Conservation (phyloP, 1,284 basidiomycete species). For the Puccinia horiana region DNA sequence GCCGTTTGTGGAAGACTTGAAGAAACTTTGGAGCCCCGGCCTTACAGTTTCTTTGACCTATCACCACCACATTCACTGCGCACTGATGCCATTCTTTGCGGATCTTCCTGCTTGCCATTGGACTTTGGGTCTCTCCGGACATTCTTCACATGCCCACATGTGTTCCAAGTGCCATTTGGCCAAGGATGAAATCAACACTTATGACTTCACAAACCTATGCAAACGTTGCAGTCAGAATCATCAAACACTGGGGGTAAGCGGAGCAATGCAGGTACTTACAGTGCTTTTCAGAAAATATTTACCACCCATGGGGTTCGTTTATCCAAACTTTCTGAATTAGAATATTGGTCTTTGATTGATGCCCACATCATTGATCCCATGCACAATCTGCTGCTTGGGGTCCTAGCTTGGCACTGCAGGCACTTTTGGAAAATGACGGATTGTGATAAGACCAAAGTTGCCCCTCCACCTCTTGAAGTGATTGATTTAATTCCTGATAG, state of each 20-base stretch:
- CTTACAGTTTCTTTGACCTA: conserved; percentile 40
- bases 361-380: conserved; percentile 32
- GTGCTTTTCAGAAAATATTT: not conserved
- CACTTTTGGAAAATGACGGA: conserved; percentile 25
- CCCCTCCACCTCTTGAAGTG: not conserved
- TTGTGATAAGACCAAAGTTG: not conserved
- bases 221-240: not conserved
- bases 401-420: conserved; percentile 12
- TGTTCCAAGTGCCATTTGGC: conserved; percentile 39
- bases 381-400: conserved; percentile 31
- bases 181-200: conserved; percentile 10
- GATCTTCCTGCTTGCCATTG: conserved; percentile 50
- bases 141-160: not conserved
- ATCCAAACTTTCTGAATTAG: conserved; percentile 10
- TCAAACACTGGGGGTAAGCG: too few relatives aligned
- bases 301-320: conserved; percentile 1
- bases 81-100: conserved; percentile 45
- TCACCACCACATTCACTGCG: conserved; percentile 8
- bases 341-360: conserved; percentile 23
- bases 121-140: conserved; percentile 19
- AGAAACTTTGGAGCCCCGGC: conserved; percentile 56
- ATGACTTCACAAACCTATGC: not conserved
- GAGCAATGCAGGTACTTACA: not conserved
- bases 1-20: not conserved
- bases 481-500: not conserved